phyloP scores from a whole-genome alignment of 495 filamentous ascomycete species.

The Penicillium salamii region DNA sequence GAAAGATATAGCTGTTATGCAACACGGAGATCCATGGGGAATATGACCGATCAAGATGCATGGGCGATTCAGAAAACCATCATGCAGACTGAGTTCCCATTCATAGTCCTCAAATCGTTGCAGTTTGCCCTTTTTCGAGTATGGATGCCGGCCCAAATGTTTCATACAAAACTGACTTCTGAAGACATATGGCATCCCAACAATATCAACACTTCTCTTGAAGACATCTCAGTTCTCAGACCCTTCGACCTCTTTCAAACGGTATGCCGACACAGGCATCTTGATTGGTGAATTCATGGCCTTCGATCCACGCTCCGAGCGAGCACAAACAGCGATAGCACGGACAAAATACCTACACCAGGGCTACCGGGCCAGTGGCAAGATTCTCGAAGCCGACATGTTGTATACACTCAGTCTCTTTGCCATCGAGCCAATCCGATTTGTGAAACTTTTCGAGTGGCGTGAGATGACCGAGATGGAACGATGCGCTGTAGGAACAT shows the following conservation, averaged over 20 bases:
- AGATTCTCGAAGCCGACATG: constrained; percentile 61
- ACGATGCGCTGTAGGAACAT: constrained; percentile 56
- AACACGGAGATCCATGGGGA: constrained; percentile 46
- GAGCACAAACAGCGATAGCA: constrained; percentile 52
- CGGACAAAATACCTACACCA: constrained; percentile 67
- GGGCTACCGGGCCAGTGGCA: constrained; percentile 52
- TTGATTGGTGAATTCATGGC: constrained; percentile 56
- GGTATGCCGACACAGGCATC: constrained; percentile 60
- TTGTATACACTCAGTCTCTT: constrained; percentile 65
- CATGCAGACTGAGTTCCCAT: constrained; percentile 52
- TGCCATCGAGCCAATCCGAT: constrained; percentile 55
- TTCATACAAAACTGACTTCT: background rate
- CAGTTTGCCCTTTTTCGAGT: constrained; percentile 65
- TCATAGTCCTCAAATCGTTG: constrained; percentile 49
- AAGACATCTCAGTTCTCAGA: constrained; percentile 57
- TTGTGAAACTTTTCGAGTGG: constrained; percentile 58
- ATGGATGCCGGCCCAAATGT: background rate
- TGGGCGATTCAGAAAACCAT: constrained; percentile 52
- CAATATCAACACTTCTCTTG: constrained; percentile 56
- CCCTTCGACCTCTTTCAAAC: constrained; percentile 49
- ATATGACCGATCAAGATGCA: constrained; percentile 59
- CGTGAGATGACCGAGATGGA: constrained; percentile 60
- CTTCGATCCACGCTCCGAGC: constrained; percentile 45
- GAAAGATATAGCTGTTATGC: constrained; percentile 41
- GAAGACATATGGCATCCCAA: constrained; percentile 65